Percentiles rank a stretch among this genome's conserved stretches.
Evolutionary conservation across 495 filamentous ascomycete species (phyloP).

Genomic region (Trypethelium eluteriae): DNA sequence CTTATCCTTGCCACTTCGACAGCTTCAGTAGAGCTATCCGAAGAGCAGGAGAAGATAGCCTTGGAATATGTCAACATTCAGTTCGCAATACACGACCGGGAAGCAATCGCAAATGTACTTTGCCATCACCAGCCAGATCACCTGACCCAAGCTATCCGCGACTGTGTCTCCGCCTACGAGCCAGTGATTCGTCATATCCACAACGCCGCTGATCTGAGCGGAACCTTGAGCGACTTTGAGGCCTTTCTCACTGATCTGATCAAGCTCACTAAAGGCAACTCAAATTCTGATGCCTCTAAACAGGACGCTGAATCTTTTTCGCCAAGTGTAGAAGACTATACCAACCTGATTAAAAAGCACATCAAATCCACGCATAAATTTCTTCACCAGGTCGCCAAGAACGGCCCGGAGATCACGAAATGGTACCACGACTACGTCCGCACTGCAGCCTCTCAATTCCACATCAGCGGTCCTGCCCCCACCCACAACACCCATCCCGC

Average conservation of each 20-base stretch:
- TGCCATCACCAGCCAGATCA: conserved; percentile 54
- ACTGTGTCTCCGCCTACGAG: conserved; percentile 53
- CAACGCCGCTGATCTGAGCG: conserved; percentile 55
- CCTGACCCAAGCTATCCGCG: conserved; percentile 50
- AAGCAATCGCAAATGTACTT: conserved; percentile 49
- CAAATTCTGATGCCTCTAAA: conserved; percentile 12
- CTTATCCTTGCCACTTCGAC: conserved; percentile 41
- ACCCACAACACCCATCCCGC: conserved; percentile 22
- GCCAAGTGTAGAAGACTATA: conserved; percentile 56
- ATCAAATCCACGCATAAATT: conserved; percentile 49
- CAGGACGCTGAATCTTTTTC: conserved; percentile 23
- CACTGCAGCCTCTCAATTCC: conserved; percentile 38
- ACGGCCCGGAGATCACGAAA: conserved; percentile 49
- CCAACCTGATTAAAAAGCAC: conserved; percentile 49
- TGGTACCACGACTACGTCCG: conserved; percentile 45
- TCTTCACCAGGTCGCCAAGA: conserved; percentile 53
- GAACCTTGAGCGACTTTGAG: conserved; percentile 49
- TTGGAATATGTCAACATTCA: conserved; percentile 52
- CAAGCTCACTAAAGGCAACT: conserved; percentile 35
- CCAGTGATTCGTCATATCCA: conserved; percentile 57
- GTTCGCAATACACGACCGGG: conserved; percentile 53
- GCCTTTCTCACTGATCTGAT: conserved; percentile 56
- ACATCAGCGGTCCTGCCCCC: conserved; percentile 9
- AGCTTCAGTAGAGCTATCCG: conserved; percentile 34
- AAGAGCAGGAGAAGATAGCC: conserved; percentile 46